phyloP scores from a whole-genome alignment of 495 filamentous ascomycete species.

The Pyrenula massariospora region DNA sequence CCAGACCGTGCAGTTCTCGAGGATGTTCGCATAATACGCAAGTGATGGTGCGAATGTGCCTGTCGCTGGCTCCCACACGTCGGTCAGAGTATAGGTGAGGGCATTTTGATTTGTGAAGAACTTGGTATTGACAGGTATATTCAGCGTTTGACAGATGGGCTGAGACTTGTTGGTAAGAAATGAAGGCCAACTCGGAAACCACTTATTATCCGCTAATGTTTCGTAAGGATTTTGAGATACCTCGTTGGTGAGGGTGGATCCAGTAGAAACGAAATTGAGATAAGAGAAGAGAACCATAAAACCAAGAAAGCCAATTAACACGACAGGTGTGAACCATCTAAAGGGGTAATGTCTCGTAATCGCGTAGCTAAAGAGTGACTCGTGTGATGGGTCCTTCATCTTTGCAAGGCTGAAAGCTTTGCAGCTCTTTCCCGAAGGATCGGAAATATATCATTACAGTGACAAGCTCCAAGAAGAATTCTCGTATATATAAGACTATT shows the following conservation, averaged over 20 bases:
- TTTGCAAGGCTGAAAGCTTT: no score
- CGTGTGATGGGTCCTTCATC: slow-evolving; percentile 1
- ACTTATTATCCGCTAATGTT: background rate
- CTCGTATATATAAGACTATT: no score
- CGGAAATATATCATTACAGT: no score
- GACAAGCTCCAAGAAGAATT: no score
- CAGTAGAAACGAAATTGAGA: slow-evolving; percentile 9
- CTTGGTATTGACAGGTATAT: background rate
- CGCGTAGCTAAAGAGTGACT: slow-evolving; percentile 14
- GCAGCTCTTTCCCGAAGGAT: no score
- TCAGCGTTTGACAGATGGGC: background rate
- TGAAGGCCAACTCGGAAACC: background rate
- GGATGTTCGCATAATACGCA: background rate
- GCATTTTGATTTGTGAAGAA: background rate
- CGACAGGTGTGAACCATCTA: slow-evolving; percentile 16
- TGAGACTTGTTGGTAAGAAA: background rate
- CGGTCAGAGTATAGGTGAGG: background rate
- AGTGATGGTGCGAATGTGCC: background rate
- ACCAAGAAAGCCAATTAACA: slow-evolving; percentile 11
- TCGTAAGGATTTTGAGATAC: background rate
- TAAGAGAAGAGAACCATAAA: slow-evolving; percentile 13
- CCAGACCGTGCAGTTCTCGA: background rate
- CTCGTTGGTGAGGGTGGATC: background rate
- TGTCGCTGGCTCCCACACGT: background rate
- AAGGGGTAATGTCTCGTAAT: slow-evolving; percentile 16